A percentile compares a stretch with the other conserved stretches of the same genome.
phyloP scores from a whole-genome alignment of 176 grass and related monocot species.

The Bonia amplexicaulis region DNA sequence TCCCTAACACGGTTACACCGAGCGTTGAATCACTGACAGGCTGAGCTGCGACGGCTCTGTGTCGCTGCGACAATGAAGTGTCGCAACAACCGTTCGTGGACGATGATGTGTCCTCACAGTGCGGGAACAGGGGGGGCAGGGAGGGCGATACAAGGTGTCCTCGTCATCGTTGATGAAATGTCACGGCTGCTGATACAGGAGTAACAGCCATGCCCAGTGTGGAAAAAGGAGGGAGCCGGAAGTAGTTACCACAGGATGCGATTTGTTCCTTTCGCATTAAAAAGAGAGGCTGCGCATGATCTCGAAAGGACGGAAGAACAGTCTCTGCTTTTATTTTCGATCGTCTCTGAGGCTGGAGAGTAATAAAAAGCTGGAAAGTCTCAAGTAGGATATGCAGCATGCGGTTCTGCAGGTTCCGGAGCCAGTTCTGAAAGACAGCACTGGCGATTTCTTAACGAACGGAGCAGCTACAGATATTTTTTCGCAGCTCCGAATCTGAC shows the following conservation, averaged over 20 bases:
- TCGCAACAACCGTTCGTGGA: slow-evolving; percentile 15
- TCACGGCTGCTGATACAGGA: slow-evolving; percentile 16
- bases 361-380: neutral
- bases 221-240: neutral
- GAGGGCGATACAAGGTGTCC: neutral
- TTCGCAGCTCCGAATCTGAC: slow-evolving; percentile 2
- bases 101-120: slow-evolving; percentile 38
- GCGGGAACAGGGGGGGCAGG: neutral
- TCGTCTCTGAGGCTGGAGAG: neutral
- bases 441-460: neutral
- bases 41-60: neutral
- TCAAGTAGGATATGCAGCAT: neutral
- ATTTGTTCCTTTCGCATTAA: neutral
- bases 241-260: neutral
- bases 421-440: neutral
- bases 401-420: neutral
- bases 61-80: neutral
- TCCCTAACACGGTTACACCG: neutral
- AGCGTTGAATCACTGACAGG: slow-evolving; percentile 10
- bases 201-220: neutral
- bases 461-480: slow-evolving; percentile 39
- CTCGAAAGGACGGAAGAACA: neutral
- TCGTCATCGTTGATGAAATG: slow-evolving; percentile 2
- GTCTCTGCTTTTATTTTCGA: neutral
- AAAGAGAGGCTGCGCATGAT: neutral